Conservation (phyloP, 139 green algal species). For the Pleodorina starrii region DNA sequence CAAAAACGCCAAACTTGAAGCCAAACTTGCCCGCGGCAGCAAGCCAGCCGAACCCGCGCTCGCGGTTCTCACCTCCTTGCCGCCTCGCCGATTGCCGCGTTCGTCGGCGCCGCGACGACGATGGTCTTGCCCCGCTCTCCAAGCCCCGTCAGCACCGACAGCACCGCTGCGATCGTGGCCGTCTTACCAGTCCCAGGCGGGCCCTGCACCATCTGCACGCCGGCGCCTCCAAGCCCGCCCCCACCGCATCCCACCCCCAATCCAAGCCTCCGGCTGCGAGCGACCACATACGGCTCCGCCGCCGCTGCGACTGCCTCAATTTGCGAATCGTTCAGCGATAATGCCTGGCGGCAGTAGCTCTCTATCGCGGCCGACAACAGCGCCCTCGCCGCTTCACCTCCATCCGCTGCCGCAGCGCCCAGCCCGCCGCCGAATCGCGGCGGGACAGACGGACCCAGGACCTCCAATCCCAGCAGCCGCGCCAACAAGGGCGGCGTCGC, state of each 20-base stretch:
- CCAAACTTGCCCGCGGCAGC: too few relatives aligned
- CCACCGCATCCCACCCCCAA: too few relatives aligned
- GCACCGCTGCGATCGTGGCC: slow-evolving; percentile 72
- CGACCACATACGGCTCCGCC: neutral
- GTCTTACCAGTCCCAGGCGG: slow-evolving; percentile 91
- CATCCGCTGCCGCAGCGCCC: neutral
- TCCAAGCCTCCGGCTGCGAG: too few relatives aligned
- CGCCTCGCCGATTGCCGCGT: slow-evolving; percentile 88
- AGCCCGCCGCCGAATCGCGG: neutral
- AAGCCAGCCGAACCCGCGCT: too few relatives aligned
- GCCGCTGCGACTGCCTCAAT: neutral
- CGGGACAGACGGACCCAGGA: too few relatives aligned
- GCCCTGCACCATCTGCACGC: slow-evolving; percentile 77
- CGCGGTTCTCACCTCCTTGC: slow-evolving; percentile 68
- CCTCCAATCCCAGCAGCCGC: neutral
- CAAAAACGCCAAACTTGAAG: too few relatives aligned
- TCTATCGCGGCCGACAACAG: neutral
- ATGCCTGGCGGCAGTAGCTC: neutral
- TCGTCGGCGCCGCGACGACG: slow-evolving; percentile 75
- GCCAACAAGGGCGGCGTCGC: neutral
- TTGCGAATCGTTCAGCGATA: neutral
- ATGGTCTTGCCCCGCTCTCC: too few relatives aligned
- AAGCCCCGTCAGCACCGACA: slow-evolving; percentile 53
- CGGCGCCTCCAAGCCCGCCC: too few relatives aligned
- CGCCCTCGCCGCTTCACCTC: neutral